Conservation (phyloP, 78 protist genomes). For the Tieghemostelium lacteum region DNA sequence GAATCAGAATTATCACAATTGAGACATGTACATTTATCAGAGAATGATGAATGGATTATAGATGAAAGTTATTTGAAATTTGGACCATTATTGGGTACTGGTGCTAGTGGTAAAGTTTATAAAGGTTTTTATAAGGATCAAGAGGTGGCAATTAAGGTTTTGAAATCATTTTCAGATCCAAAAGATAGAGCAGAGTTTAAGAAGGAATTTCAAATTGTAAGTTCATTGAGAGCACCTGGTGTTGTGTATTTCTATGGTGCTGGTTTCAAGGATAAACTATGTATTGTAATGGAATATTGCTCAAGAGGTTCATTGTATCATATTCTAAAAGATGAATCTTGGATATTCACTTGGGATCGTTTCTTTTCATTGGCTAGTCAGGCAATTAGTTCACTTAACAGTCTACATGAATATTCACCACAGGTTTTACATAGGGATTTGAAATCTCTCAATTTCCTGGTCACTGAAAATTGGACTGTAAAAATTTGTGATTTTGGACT, state of each 20-base stretch:
- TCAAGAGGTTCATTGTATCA: constrained; percentile 77
- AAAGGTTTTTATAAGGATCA: constrained; percentile 64
- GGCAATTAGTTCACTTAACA: constrained; percentile 47
- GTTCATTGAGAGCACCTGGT: constrained; percentile 61
- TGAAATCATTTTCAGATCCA: constrained; percentile 64
- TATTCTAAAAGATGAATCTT: constrained; percentile 53
- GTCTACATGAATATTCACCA: constrained; percentile 68
- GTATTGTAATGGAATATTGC: constrained; percentile 83
- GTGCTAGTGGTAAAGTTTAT: constrained; percentile 82
- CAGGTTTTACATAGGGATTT: constrained; percentile 82
- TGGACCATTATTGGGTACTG: constrained; percentile 34
- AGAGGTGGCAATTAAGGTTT: constrained; percentile 78
- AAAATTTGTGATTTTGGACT: constrained; percentile 85
- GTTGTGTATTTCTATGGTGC: constrained; percentile 79
- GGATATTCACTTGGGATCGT: constrained; percentile 34
- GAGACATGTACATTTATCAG: constrained; percentile 63
- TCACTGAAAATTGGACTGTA: constrained; percentile 68
- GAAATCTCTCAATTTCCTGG: constrained; percentile 66
- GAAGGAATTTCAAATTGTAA: constrained; percentile 84
- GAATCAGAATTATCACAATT: constrained; percentile 47
- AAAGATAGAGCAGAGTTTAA: constrained; percentile 79
- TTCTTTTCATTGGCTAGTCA: constrained; percentile 36
- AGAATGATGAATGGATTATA: constrained; percentile 49
- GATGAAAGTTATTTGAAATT: constrained; percentile 30
- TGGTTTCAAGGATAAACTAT: constrained; percentile 66